Conservation (phyloP, 2,329 filamentous ascomycete genomes). For the Diaporthe eres region DNA sequence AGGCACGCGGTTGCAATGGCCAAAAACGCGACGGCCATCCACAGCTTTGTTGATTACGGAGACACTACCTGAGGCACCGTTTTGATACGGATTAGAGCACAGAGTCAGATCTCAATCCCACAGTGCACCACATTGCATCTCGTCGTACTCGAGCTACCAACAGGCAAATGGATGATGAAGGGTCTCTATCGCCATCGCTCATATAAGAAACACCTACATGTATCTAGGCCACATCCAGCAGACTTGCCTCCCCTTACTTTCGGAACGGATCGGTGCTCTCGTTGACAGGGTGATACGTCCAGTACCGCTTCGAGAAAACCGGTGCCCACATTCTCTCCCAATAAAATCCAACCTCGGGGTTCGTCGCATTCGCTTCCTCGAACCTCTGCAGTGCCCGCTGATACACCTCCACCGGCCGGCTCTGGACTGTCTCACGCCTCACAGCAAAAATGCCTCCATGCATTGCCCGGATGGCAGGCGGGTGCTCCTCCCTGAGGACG, state of each 20-base stretch:
- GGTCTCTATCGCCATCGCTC: background rate
- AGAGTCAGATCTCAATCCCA: background rate
- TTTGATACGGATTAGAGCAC: background rate
- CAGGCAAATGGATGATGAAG: background rate
- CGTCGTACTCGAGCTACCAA: background rate
- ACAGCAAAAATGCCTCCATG: slow-evolving; percentile 42
- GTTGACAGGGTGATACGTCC: slow-evolving; percentile 16
- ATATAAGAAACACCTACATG: background rate
- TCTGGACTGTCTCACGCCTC: slow-evolving; percentile 38
- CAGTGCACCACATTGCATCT: background rate
- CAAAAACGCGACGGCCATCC: background rate
- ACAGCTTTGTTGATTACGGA: background rate
- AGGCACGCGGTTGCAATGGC: background rate
- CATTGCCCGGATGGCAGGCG: slow-evolving; percentile 41
- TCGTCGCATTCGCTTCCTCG: slow-evolving; percentile 38
- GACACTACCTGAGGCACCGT: background rate
- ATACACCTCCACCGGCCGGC: slow-evolving; percentile 30
- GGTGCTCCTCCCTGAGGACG: slow-evolving; percentile 36
- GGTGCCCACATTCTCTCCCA: slow-evolving; percentile 44
- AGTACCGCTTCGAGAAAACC: slow-evolving; percentile 40
- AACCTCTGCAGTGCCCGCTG: slow-evolving; percentile 38
- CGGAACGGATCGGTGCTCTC: background rate
- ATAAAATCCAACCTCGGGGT: slow-evolving; percentile 43
- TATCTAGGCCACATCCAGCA: background rate
- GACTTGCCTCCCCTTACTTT: background rate